Conservation (phyloP, 257 asterid genomes). For the Lantana camara region DNA sequence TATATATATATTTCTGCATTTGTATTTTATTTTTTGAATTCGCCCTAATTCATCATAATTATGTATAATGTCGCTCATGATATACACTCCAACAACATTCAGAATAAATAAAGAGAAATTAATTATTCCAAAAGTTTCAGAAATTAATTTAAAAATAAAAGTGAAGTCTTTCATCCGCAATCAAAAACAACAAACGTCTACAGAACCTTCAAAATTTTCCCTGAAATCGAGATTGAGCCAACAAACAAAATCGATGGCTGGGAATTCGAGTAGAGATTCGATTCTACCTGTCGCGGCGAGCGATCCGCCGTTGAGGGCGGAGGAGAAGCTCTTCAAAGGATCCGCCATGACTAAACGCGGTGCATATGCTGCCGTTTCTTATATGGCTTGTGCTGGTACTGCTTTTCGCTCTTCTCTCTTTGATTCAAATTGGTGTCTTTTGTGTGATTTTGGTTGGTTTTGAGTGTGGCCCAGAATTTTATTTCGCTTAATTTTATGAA, state of each 20-base stretch:
- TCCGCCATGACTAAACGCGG: constrained; percentile 94
- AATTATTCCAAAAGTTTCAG: constrained; percentile 11
- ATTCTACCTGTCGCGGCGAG: constrained; percentile 59
- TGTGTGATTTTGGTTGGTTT: background rate
- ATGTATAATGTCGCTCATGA: no score
- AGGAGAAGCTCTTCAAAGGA: constrained; percentile 89
- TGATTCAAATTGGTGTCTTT: background rate
- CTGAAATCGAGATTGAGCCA: constrained; percentile 7
- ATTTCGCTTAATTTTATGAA: constrained; percentile 15
- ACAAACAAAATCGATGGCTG: constrained; percentile 34
- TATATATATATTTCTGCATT: no score
- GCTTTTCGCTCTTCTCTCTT: background rate
- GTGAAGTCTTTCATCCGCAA: constrained; percentile 8
- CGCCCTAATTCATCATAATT: no score
- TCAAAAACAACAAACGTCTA: background rate
- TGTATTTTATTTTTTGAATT: no score
- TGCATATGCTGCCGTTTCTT: constrained; percentile 87
- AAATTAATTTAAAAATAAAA: background rate
- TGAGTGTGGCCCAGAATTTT: constrained; percentile 28
- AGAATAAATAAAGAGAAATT: background rate
- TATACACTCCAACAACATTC: background rate
- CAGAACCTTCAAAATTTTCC: background rate
- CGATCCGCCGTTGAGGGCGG: constrained; percentile 62
- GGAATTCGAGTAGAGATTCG: constrained; percentile 41
- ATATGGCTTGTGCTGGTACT: constrained; percentile 92